Percentiles rank a stretch among this genome's conserved stretches.
Evolutionary conservation across 1,139 yeast genomes (phyloP).

Genomic region (Candida gigantensis): DNA sequence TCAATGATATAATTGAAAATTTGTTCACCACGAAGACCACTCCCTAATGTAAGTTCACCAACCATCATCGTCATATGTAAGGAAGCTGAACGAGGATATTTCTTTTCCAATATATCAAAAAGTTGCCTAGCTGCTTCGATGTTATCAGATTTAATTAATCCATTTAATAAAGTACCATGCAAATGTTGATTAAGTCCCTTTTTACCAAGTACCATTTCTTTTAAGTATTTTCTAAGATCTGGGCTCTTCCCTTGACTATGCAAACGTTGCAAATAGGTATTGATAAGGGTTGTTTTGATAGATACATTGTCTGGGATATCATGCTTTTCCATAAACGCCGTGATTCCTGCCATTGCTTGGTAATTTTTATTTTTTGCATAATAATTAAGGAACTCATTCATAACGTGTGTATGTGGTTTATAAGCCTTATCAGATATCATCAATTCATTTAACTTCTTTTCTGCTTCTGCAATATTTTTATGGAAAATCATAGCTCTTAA

Average conservation of each 20-base stretch:
- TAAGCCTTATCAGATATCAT: conserved; percentile 27
- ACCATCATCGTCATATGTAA: conserved; percentile 60
- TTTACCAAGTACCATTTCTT: conserved; percentile 37
- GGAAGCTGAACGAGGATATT: conserved; percentile 31
- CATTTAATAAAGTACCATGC: conserved; percentile 56
- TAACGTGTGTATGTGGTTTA: conserved; percentile 34
- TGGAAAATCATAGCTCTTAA: conserved; percentile 38
- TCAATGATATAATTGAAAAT: conserved; percentile 48
- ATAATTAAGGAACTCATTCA: conserved; percentile 39
- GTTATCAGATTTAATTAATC: conserved; percentile 51
- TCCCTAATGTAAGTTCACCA: conserved; percentile 57
- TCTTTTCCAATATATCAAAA: conserved; percentile 41
- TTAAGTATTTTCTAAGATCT: conserved; percentile 40
- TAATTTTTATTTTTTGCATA: conserved; percentile 34
- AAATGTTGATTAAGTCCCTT: conserved; percentile 52
- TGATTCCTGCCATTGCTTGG: conserved; percentile 41
- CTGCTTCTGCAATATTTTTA: conserved; percentile 35
- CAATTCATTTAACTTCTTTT: conserved; percentile 30
- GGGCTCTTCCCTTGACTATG: conserved; percentile 48
- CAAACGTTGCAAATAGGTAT: conserved; percentile 52
- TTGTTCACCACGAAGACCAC: conserved; percentile 45
- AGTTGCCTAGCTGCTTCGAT: conserved; percentile 55
- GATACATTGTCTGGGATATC: conserved; percentile 61
- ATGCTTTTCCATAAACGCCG: conserved; percentile 37
- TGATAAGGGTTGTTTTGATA: conserved; percentile 65